Base-by-base conservation (phyloP, 2,329 filamentous ascomycete genomes). In the Aspergillus nomiae region DNA sequence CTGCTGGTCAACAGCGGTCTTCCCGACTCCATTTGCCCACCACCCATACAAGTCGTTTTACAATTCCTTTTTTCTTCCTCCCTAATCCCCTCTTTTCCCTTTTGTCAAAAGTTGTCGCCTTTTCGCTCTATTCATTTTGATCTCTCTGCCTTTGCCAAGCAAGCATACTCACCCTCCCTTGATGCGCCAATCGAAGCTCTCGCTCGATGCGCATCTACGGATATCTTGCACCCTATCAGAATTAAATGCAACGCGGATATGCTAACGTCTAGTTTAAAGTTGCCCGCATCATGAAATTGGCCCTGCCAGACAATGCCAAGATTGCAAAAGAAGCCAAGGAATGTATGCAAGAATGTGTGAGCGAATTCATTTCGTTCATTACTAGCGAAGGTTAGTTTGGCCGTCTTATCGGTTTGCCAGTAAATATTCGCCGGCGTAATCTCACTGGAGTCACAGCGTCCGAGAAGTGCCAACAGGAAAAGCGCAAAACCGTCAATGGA, bases 311-410 rank as follows among this genome's bases (percentile, higher is more conserved):
- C 69, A 99, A 99, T 76, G 95, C 95, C 70, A 99, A 99, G 82
- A 99, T 99, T 65, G 94, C 94, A 64, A 99, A 99, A 78, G 95
- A 99, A 78, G 95, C 95, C 61, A 99, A 99, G 80, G 95, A 99
- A 78, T 99, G 95, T 82, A 98, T 99, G 95, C 95, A 99, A 80
- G 95, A 99, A 80, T 99, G 95, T 76, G 95, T 99, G 63, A 97
- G 94, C 88, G 95, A 99, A 82, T 99, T 99, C 80, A 99, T 99
- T 83, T 97, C 92, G 8, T 99, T 99, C 85, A 98, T 99, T 77
- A 99, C 95, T 41, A 98, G 94, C 79, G 95, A 99, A 86, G 95
- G 95, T 97, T 79, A 76, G 90, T 83, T 30, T 21, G 46, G 19
- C 58, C 26, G n/a, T 19, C 8, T 34, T 14, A 19, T 46, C 21